Evolutionary conservation across 2,329 filamentous ascomycete genomes (phyloP).

Genomic region (Cladosporium phlei): DNA sequence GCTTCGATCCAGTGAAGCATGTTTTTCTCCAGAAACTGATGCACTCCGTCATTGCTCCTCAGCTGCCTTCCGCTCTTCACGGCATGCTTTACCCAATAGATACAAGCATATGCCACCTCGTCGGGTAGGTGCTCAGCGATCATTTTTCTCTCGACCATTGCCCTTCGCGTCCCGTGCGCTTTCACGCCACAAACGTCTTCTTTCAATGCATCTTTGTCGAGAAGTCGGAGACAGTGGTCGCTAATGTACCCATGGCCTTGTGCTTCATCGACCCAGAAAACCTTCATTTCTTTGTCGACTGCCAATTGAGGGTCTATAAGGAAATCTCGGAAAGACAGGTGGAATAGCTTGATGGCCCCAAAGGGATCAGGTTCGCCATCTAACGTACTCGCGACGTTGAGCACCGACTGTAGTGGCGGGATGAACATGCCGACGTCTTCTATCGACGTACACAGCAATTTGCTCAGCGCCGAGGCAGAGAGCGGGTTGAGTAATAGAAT

Average conservation of each 20-base stretch:
- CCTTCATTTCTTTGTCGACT: no score
- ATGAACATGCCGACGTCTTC: not conserved
- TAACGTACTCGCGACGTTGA: not conserved
- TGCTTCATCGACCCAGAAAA: no score
- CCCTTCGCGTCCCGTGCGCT: not conserved
- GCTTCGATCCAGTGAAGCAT: slow-evolving; percentile 3
- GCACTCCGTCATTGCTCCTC: not conserved
- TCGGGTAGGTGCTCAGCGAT: no score
- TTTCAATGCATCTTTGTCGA: no score
- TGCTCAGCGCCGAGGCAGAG: not conserved
- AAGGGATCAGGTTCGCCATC: not conserved
- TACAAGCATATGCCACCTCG: not conserved
- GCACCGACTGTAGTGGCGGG: not conserved
- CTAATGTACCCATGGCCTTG: no score
- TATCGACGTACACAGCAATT: not conserved
- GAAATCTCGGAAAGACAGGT: not conserved
- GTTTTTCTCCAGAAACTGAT: not conserved
- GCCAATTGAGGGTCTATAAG: not conserved
- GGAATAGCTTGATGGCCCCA: not conserved
- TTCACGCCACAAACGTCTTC: not conserved
- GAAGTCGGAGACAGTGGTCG: no score
- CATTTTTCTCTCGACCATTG: no score
- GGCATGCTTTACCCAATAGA: not conserved
- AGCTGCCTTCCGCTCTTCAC: not conserved
- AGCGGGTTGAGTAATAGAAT: not conserved